Percentiles rank a stretch among this genome's conserved stretches.
These are phyloP conservation scores for Puccinia horiana DNA, from an alignment of 1,284 basidiomycete species.

Conservation along the genomic window DNA sequence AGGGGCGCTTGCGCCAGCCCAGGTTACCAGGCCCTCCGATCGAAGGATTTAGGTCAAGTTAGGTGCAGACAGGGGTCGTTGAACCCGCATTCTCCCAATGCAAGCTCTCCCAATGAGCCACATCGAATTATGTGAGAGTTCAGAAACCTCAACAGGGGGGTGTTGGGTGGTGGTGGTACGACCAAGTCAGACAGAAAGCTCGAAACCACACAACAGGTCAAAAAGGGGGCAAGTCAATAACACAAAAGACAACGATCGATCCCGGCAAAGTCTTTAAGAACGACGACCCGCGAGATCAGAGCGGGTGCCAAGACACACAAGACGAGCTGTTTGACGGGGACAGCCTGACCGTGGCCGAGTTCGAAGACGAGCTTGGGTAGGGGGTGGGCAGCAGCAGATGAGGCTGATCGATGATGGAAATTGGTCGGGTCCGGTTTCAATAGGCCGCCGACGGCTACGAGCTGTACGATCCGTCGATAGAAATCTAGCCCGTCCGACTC, in stretches of 20 bases:
- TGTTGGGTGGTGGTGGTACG: too few relatives aligned
- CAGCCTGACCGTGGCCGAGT: constrained; percentile 73
- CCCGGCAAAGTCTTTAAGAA: constrained; percentile 35
- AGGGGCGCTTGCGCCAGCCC: too few relatives aligned
- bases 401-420: background rate
- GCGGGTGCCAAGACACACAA: constrained; percentile 45
- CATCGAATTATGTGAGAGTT: too few relatives aligned
- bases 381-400: background rate
- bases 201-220: too few relatives aligned
- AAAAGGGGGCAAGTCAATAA: background rate
- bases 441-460: constrained; percentile 64
- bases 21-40: too few relatives aligned
- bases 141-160: too few relatives aligned
- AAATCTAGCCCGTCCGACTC: constrained; percentile 68
- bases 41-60: too few relatives aligned
- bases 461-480: constrained; percentile 70
- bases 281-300: background rate
- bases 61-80: too few relatives aligned
- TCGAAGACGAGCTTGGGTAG: constrained; percentile 72
- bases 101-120: too few relatives aligned
- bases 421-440: constrained; percentile 45
- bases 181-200: too few relatives aligned
- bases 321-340: constrained; percentile 62
- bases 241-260: constrained; percentile 16
- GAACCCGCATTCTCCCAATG: too few relatives aligned